Evolutionary conservation across 192 early-diverging fungal species (phyloP).

Genomic region (Entophlyctis luteolus): DNA sequence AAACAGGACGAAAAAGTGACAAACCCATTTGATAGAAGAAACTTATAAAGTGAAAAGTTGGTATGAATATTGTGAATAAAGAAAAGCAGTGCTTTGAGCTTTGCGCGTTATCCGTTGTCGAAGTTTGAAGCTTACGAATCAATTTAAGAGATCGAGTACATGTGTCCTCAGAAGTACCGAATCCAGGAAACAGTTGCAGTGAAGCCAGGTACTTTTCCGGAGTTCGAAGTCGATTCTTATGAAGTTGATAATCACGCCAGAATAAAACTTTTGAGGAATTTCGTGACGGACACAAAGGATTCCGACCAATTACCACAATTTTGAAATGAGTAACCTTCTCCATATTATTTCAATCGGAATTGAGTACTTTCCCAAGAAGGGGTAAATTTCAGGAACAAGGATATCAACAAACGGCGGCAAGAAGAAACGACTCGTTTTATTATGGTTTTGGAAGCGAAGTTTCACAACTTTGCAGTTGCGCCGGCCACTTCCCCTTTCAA

Average conservation of each 20-base stretch:
- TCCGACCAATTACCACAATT: background rate
- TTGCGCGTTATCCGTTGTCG: background rate
- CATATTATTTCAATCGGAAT: background rate
- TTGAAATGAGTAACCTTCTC: background rate
- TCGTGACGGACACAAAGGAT: background rate
- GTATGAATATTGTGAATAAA: no score
- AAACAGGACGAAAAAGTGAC: no score
- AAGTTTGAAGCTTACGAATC: background rate
- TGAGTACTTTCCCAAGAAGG: background rate
- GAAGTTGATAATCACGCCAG: background rate
- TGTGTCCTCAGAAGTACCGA: background rate
- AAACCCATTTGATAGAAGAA: no score
- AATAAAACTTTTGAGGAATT: constrained; percentile 8
- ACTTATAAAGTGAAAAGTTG: no score
- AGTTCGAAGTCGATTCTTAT: background rate
- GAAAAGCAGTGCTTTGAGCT: background rate
- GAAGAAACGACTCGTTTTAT: background rate
- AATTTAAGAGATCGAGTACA: background rate
- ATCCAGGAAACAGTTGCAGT: background rate
- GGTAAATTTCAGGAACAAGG: background rate
- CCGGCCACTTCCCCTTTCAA: constrained; percentile 25
- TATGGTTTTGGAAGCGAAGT: no score
- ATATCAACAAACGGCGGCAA: background rate
- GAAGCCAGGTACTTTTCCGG: background rate
- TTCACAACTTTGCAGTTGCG: constrained; percentile 18